phyloP scores from a whole-genome alignment of 257 asterid genomes.

The Gynochthodes officinalis region DNA sequence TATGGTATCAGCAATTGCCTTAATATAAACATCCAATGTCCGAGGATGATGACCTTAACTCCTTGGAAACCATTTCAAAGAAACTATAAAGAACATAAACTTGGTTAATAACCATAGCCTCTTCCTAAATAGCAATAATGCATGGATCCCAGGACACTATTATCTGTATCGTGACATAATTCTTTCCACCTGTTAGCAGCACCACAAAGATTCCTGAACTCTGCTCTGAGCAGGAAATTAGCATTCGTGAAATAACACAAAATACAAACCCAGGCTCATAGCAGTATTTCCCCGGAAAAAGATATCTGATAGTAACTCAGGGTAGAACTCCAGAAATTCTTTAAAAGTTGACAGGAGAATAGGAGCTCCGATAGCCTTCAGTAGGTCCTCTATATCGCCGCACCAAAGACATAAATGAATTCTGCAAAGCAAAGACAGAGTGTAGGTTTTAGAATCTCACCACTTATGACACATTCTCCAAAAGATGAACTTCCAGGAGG shows the following conservation, averaged over 20 bases:
- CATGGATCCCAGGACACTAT: background rate
- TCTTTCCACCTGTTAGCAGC: background rate
- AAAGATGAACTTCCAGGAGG: background rate
- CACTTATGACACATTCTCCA: background rate
- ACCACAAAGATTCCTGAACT: background rate
- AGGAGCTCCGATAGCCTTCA: constrained; percentile 66
- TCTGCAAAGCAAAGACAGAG: constrained; percentile 43
- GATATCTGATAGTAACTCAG: constrained; percentile 2
- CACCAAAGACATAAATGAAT: constrained; percentile 45
- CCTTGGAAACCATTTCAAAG: constrained; percentile 1
- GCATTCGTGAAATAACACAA: background rate
- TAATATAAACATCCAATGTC: background rate
- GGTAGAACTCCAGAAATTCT: background rate
- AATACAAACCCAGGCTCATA: no score
- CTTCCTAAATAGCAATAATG: background rate
- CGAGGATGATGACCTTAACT: background rate
- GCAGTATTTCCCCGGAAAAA: background rate
- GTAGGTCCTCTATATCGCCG: constrained; percentile 86
- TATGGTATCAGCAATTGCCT: background rate
- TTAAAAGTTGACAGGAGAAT: constrained; percentile 84
- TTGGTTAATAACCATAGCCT: background rate
- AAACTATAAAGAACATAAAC: background rate
- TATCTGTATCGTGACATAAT: background rate
- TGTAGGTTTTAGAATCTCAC: background rate
- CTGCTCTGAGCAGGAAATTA: background rate